phyloP scores from a whole-genome alignment of 169 alveolate genomes.

The Cryptosporidium tyzzeri region DNA sequence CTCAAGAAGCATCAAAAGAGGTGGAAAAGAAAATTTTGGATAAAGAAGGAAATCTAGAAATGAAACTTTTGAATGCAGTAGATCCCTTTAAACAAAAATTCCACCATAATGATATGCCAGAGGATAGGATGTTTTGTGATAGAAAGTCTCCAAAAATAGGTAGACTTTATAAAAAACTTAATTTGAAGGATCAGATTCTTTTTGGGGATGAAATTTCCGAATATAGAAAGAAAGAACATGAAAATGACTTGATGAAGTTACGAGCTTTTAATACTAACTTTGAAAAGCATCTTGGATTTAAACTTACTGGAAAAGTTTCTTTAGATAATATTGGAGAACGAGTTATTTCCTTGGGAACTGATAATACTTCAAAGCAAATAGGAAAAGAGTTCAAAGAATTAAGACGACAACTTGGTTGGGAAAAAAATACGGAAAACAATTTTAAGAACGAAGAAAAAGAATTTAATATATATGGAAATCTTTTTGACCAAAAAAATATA shows the following conservation, averaged over 20 bases:
- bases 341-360: constrained; percentile 1
- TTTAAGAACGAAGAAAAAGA: constrained; percentile 25
- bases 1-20: constrained; percentile 22
- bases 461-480: constrained; percentile 25
- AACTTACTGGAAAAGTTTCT: constrained; percentile 7
- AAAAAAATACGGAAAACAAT: background rate
- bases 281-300: constrained; percentile 57
- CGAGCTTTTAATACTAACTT: constrained; percentile 37
- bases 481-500: background rate
- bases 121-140: background rate
- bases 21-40: constrained; percentile 17
- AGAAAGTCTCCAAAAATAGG: background rate
- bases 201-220: constrained; percentile 2
- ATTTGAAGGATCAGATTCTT: constrained; percentile 5
- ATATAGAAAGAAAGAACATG: background rate
- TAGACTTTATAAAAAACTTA: background rate
- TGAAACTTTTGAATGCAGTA: constrained; percentile 29
- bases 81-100: constrained; percentile 31
- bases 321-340: constrained; percentile 40
- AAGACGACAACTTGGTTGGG: constrained; percentile 59
- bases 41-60: constrained; percentile 44
- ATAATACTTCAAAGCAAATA: background rate
- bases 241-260: constrained; percentile 11
- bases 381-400: constrained; percentile 33
- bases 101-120: constrained; percentile 22